Base-by-base conservation (phyloP, 2,329 filamentous ascomycete species). In the Immersiporthe knoxdaviesiana region DNA sequence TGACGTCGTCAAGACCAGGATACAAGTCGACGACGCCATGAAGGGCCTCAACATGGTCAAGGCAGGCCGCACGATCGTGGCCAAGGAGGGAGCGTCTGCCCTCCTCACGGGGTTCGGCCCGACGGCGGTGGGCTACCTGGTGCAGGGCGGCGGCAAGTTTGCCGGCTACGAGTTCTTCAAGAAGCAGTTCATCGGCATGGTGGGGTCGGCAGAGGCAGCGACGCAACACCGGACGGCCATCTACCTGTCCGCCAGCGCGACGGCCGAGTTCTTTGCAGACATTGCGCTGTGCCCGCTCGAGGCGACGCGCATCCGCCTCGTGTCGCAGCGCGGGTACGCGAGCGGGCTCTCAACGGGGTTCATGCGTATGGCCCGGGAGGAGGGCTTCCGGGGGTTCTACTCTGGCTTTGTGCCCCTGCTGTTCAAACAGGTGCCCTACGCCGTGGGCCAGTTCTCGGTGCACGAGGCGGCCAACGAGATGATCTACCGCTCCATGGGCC, bases 111-210 rank as follows among this genome's bases (percentile, higher is more conserved):
- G 93, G 77, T 91, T 93, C 81, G 93, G 93, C 71, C 93, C 93
- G 72, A 97, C 93, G 71, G 91, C 91, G 71, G 92, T 93, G 67
- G 93, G 93, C 78, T 97, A 97, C 83, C 92, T 96, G 82, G 90
- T 96, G 69, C 93, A 97, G 83, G 93, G 93, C 78, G 92, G 92
- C 75, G 91, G 91, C 86, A 97, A 97, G 84, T 97, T 97, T 82
- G 92, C 92, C 77, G 93, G 93, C 76, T 97, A 97, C 83, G 93
- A 97, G 83, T 92, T 93, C 86, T 97, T 97, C 91, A 97, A 97
- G 88, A 91, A 95, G 83, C 88, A 91, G 81, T 90, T 88, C 79
- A 94, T 97, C 81, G 87, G 90, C 80, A 75, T 88, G 69, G 82
- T 92, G 71, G 93, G 84, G 59, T 83, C 83, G 0, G 81, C 81